phyloP scores from a whole-genome alignment of 106 monocot genomes.

The Dendrobium officinale region DNA sequence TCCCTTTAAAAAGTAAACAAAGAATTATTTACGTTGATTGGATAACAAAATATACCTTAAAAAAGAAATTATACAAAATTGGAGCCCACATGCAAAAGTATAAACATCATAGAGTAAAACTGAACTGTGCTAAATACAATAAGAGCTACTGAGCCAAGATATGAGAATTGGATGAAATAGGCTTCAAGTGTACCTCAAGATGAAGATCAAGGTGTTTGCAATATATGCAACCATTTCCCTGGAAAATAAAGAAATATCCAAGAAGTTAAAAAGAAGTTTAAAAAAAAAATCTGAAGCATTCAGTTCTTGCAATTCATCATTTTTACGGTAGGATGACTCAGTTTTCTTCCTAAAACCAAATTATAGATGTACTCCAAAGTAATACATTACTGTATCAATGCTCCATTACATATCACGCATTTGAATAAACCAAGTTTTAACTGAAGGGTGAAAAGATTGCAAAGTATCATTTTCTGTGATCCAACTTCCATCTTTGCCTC shows the following conservation, averaged over 20 bases:
- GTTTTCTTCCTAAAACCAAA: not conserved
- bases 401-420: not conserved
- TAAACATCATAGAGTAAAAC: not conserved
- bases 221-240: conserved; percentile 98
- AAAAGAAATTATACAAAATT: not conserved
- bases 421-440: not conserved
- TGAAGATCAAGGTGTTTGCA: conserved; percentile 90
- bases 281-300: not conserved
- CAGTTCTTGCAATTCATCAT: not conserved
- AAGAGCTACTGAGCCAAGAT: not conserved
- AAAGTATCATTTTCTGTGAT: not conserved
- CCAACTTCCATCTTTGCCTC: not conserved
- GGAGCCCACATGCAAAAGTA: not conserved
- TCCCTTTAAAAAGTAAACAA: not conserved
- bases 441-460: not conserved
- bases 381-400: not conserved
- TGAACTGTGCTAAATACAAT: not conserved
- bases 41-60: not conserved
- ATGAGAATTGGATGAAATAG: not conserved
- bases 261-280: not conserved
- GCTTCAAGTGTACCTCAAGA: conserved; percentile 54
- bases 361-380: not conserved
- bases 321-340: not conserved
- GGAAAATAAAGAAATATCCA: conserved; percentile 12
- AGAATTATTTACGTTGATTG: not conserved